Base-by-base conservation (phyloP, 2,329 filamentous ascomycete species). In the Penicillium sp. region DNA sequence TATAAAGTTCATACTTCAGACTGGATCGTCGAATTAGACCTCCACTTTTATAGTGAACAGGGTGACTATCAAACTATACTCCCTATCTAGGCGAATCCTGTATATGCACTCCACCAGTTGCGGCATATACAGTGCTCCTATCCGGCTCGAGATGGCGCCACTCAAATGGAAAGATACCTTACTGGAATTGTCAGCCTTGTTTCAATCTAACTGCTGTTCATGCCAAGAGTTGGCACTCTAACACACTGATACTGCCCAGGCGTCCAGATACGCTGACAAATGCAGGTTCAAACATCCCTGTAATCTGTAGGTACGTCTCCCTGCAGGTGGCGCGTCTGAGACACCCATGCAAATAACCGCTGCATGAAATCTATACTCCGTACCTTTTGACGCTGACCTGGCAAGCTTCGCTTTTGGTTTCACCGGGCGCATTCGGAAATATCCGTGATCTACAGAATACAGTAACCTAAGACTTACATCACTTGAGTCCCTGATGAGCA, bases 371-470 rank as follows among this genome's bases (percentile, higher is more conserved):
- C 30, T 7, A 28, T 28, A 28, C 26, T 28, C 6, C 9, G 26
- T 28, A 28, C 6, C 11, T 2, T 25, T 43, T 50, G 10, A 25
- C 17, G 5, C n/a, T 31, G 4, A 49, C 11, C 6, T 25, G 3
- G 9, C 30, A 44, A n/a, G 43, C 43, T 22, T 22, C 22, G 22
- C 4, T 22, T 22, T 4, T 22, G 22, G 22, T 22, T 22, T 22
- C 22, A 22, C 22, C 22, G 22, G 22, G 11, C 43, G 40, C 9
- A 25, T 38, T 44, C 47, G 35, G 53, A 45, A 51, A 51, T 40
- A 41, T 45, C 53, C 47, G 52, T 33, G n/a, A 42, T 37, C 33
- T 37, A 55, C 52, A 22, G 37, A n/a, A 12, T 48, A 19, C 4
- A 30, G 22, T 40, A 49, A 31, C 17, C 17, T 28, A 30, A 40